phyloP scores from a whole-genome alignment of 352 stramenopile species.

The Thalassiosira gravida region DNA sequence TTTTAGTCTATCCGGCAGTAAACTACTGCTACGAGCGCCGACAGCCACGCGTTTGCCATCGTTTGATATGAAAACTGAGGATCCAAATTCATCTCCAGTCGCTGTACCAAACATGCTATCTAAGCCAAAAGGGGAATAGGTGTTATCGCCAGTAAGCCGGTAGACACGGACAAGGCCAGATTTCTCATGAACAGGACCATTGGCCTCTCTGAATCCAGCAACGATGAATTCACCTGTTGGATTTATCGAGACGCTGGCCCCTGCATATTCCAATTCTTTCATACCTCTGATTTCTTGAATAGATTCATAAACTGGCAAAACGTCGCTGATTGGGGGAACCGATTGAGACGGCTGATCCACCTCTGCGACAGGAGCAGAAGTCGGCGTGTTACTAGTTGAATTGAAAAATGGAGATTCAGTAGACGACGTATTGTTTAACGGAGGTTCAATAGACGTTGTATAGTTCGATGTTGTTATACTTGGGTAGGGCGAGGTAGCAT shows the following conservation, averaged over 20 bases:
- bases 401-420: too few species aligned
- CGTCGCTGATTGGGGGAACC: too few species aligned
- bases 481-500: too few species aligned
- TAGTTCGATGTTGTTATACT: too few species aligned
- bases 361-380: too few species aligned
- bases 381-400: too few species aligned
- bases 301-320: slow-evolving; percentile 21
- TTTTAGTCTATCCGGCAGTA: slow-evolving; percentile 25
- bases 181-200: slow-evolving; percentile 15
- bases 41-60: slow-evolving; percentile 45
- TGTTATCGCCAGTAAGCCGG: slow-evolving; percentile 8
- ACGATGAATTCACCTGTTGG: slow-evolving; percentile 45
- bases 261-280: slow-evolving; percentile 39
- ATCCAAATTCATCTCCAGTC: slow-evolving; percentile 50
- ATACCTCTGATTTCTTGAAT: slow-evolving; percentile 32
- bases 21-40: slow-evolving; percentile 41
- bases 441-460: too few species aligned
- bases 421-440: too few species aligned
- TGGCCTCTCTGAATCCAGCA: slow-evolving; percentile 42
- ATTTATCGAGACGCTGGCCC: slow-evolving; percentile 32
- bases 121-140: slow-evolving; percentile 29
- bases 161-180: slow-evolving; percentile 51
- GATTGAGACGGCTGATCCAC: too few species aligned
- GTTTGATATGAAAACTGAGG: slow-evolving; percentile 51
- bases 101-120: slow-evolving; percentile 51